Evolutionary conservation across 805 yeast genomes (phyloP), one percentile per base, ranked within the genome.

Genomic region (Yueomyces sp.): DNA sequence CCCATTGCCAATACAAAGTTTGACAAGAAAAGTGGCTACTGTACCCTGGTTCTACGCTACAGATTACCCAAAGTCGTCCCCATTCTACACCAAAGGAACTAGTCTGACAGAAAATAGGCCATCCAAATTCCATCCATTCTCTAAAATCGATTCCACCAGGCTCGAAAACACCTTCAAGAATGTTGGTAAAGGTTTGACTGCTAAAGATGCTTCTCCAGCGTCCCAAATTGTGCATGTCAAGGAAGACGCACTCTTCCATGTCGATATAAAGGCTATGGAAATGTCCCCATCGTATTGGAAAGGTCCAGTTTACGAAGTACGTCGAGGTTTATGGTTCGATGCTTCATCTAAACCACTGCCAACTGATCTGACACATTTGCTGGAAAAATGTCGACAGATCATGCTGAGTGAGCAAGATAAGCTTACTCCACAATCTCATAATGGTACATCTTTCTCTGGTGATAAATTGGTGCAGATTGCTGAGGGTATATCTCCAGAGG

Each of bases 301-400:
- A 5, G 96, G 96, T 1, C 92, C 96, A 0, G 64, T 67, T 0
- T 90, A 79, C 56, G 87, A 84, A 47, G 81, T 90, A 1, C 68
- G 95, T 40, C 65, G 96, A 44, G 95, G 95, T 1, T 59, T 77
- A 1, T 90, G 97, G 97, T 86, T 85, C 57, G 63, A 68, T 36
- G 56, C 72, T 7, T 74, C 74, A 42, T 76, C 76, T 1, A 53
- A 54, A 4, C 94, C 94, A 0, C 61, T 85, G 29, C 54, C 68
- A 7, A 65, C 66, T 1, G 60, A 63, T 1, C 45, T 79, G 4
- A 67, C 92, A 0, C 63, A 66, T 1, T 76, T 73, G 44, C 53
- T 88, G 26, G 96, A 88, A 57, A 53, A 53, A 9, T 11, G 26
- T 30, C 6, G 33, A 9, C 33, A 30, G 9, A 9, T 30, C 9